Evolutionary conservation across 1,284 basidiomycete genomes (phyloP), one percentile per base, ranked within the genome.

Genomic region (Wolfiporia cocos): DNA sequence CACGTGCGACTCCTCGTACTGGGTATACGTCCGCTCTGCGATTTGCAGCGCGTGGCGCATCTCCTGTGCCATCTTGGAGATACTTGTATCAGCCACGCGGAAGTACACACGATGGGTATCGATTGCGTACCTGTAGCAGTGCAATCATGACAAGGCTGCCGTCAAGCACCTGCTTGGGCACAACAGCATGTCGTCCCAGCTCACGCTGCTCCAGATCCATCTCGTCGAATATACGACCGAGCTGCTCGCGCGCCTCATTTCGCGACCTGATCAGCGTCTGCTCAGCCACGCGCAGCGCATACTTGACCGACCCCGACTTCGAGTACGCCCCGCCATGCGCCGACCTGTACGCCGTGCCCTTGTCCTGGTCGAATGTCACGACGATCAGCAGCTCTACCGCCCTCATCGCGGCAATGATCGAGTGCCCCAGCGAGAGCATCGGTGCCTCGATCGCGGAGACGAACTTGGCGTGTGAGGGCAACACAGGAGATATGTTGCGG

Each of bases 21-120:
- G 48, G 12, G 49, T 46, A 2, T 65, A 51, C 30, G 71, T 59
- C 2, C 58, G 58, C 37, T 65, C 52, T 1, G 64, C 61, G 14
- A 69, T 54, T 18, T 59, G 50, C 21, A 74, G 48, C 14, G 68
- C 68, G 17, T 52, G 51, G 17, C 55, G 59, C 44, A 66, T 58
- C 40, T 72, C 69, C 18, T 70, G 64, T 0, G 69, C 68, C 67
- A 73, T 73, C 73, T 74, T 28, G 2, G n/a, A 19, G 24, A 24
- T 17, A 39, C 22, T n/a, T 14, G 23, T 28, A 24, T 39, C 30
- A 30, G 34, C n/a, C 22, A 41, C 19, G 11, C 19, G 14, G 22
- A 30, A 21, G 15, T 6, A 36, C 3, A 39, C 32, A 3, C 17
- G n/a, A 1, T 35, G 19, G n/a, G 29, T 6, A 37, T 7, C 36